Evolutionary conservation across 768 basidiomycete genomes (phyloP).

Genomic region (Bullera alba): DNA sequence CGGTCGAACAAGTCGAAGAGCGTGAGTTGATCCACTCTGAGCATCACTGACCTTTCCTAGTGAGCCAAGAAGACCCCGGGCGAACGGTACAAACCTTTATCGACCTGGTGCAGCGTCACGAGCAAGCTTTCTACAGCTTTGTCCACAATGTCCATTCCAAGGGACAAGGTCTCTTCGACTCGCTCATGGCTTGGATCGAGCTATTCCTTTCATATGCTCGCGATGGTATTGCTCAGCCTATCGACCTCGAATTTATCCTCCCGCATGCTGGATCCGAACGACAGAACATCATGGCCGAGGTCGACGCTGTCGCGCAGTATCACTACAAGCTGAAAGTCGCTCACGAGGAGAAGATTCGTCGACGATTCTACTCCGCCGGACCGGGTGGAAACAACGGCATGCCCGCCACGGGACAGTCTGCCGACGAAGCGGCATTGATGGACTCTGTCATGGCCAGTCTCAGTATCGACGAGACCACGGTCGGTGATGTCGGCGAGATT

Average conservation of each 20-base stretch:
- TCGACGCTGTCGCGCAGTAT: slow-evolving; percentile 81
- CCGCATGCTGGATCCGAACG: slow-evolving; percentile 76
- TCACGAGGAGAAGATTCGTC: slow-evolving; percentile 84
- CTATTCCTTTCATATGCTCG: slow-evolving; percentile 83
- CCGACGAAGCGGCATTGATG: slow-evolving; percentile 80
- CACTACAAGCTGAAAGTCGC: slow-evolving; percentile 91
- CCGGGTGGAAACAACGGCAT: slow-evolving; percentile 46
- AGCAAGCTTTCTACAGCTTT: slow-evolving; percentile 90
- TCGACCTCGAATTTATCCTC: slow-evolving; percentile 82
- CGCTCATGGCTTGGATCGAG: slow-evolving; percentile 94
- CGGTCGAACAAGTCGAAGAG: slow-evolving; percentile 85
- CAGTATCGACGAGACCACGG: slow-evolving; percentile 69
- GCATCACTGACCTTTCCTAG: slow-evolving; percentile 47
- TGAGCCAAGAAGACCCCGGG: slow-evolving; percentile 73
- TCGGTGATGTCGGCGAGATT: slow-evolving; percentile 55
- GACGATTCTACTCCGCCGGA: slow-evolving; percentile 65
- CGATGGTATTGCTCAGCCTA: slow-evolving; percentile 66
- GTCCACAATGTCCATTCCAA: slow-evolving; percentile 98
- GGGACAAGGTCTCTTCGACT: slow-evolving; percentile 86
- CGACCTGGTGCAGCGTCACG: slow-evolving; percentile 84
- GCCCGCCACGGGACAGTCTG: slow-evolving; percentile 53
- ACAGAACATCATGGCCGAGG: slow-evolving; percentile 67
- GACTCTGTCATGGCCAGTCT: slow-evolving; percentile 74
- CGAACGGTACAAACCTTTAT: slow-evolving; percentile 87
- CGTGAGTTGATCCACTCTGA: slow-evolving; percentile 49